Conservation (phyloP, 1,284 basidiomycete species). For the Cutaneotrichosporon cavernicola region DNA sequence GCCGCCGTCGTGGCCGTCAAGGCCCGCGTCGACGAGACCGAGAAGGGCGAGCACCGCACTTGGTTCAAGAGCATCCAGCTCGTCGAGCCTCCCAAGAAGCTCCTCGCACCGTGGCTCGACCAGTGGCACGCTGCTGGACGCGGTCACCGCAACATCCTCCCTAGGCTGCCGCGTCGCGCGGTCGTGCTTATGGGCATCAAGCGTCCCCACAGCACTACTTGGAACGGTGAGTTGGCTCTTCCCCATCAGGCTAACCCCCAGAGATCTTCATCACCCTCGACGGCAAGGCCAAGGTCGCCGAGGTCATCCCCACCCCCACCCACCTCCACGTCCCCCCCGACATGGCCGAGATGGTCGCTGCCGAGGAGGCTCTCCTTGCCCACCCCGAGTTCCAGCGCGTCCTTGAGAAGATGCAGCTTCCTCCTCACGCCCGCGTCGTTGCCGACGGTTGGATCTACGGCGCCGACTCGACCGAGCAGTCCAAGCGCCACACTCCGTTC, state of each 20-base stretch:
- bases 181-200: constrained; percentile 30
- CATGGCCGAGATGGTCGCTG: constrained; percentile 37
- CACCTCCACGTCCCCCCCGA: constrained; percentile 33
- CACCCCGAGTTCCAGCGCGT: constrained; percentile 32
- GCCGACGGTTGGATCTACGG: constrained; percentile 41
- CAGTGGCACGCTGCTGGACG: constrained; percentile 17
- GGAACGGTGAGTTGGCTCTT: constrained; percentile 31
- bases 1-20: constrained; percentile 28
- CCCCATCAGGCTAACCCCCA: not conserved
- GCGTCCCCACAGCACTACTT: constrained; percentile 11
- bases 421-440: constrained; percentile 32
- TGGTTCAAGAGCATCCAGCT: constrained; percentile 43
- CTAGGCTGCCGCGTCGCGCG: constrained; percentile 21
- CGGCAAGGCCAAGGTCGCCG: constrained; percentile 14
- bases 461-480: constrained; percentile 20
- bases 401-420: constrained; percentile 33
- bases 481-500: constrained; percentile 27
- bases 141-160: constrained; percentile 10
- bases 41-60: constrained; percentile 20
- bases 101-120: constrained; percentile 37
- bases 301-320: constrained; percentile 11
- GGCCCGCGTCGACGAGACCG: constrained; percentile 2
- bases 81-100: constrained; percentile 35
- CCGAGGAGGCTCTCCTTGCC: constrained; percentile 34
- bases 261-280: constrained; percentile 23